Evolutionary conservation across 2,329 filamentous ascomycete species (phyloP), one percentile per base, ranked within the genome.

Genomic region (Hymenotorrendiella dingleyae): DNA sequence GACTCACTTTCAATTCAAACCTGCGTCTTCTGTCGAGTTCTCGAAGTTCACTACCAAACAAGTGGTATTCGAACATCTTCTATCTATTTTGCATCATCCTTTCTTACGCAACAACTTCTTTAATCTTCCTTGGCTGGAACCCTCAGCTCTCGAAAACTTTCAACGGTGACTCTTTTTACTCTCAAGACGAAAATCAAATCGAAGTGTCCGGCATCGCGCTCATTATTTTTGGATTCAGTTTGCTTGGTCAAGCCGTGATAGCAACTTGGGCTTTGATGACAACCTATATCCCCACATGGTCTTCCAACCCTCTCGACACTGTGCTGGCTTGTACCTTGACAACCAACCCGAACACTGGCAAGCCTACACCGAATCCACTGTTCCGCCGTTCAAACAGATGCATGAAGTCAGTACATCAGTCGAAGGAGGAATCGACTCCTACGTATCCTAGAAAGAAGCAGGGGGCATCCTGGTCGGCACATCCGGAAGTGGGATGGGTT

Each of bases 1-100:
- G 50, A 20, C 54, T 63, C n/a, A 52, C 55, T 5, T 63, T 58
- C 53, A 61, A 57, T 43, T 57, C 60, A 2, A 63, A 62, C 46
- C 45, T 61, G 2, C 56, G 59, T 8, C 50, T 62, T 1, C 47
- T 62, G 12, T 56, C 53, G 9, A 49, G 52, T 29, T 46, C 59
- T 12, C 39, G 36, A 12, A 38, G 42, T 24, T 56, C 45, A 20
- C 32, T 34, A 10, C 46, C 57, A n/a, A 62, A 62, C 44, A 49
- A 50, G 10, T 47, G 48, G 45, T 51, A 54, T 12, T 47, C 54
- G 9, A 62, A 60, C 30, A 26, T 42, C 5, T 7, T 49, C 2
- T 58, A 56, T 39, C 47, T 58, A 10, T 22, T 47, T 8, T 56
- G 50, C 12, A 56, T 62, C 40, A 47, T 60, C 12, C 47, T 62